These are phyloP conservation scores for Heliamphora exappendiculata DNA, from an alignment of 148 eudicot species.

Conservation along the genomic window DNA sequence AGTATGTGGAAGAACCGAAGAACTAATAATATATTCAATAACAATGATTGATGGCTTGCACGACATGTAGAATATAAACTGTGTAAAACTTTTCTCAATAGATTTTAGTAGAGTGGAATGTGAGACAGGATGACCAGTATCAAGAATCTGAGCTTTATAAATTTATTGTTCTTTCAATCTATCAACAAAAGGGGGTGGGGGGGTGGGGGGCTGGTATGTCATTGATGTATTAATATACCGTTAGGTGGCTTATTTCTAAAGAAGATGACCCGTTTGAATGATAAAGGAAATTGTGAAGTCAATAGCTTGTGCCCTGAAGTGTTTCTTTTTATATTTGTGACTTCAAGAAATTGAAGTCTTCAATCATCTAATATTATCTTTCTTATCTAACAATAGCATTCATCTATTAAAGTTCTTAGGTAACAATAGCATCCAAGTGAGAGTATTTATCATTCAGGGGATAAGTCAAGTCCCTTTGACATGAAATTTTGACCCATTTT, in stretches of 20 bases:
- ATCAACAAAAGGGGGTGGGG: background rate
- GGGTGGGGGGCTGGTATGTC: too few species aligned
- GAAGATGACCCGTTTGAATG: background rate
- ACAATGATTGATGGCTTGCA: background rate
- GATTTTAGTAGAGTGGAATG: background rate
- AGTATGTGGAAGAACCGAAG: background rate
- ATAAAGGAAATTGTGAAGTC: background rate
- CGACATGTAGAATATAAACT: background rate
- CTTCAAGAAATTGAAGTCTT: background rate
- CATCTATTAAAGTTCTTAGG: too few species aligned
- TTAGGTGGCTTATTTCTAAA: too few species aligned
- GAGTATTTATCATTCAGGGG: too few species aligned
- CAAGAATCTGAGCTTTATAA: background rate
- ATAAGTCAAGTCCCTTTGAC: too few species aligned
- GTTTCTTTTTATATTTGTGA: background rate
- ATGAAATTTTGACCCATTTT: too few species aligned
- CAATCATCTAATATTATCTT: background rate
- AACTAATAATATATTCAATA: background rate
- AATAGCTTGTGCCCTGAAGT: background rate
- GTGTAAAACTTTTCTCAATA: background rate
- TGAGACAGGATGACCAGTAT: background rate
- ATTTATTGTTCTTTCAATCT: background rate
- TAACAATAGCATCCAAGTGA: too few species aligned
- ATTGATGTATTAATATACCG: background rate
- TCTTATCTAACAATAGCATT: background rate